Base-by-base conservation (phyloP, 2,329 filamentous ascomycete genomes). In the Elsinoe batatas region DNA sequence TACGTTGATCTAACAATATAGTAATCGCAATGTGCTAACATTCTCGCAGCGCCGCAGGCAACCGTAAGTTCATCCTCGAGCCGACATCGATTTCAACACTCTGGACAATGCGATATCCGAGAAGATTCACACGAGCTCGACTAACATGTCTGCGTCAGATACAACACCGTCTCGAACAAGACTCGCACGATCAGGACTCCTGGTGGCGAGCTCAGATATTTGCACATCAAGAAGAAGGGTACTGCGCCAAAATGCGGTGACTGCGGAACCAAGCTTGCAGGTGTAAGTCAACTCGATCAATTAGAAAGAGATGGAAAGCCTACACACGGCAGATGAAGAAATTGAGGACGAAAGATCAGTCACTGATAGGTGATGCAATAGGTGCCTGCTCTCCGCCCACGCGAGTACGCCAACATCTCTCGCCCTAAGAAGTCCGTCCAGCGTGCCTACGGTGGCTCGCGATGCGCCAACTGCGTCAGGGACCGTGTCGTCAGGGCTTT, bases 141-240 rank as follows among this genome's bases (percentile, higher is more conserved):
- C 58, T 62, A 43, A 64, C 56, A 54, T 49, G 18, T 50, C 49
- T 49, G 40, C 49, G 55, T 30, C 71, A 93, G 88, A 74, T 98
- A 97, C 88, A 97, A 97, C 85, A 97, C 91, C 75, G 81, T 81
- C 74, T 95, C 88, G 76, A 96, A 98, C 87, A 89, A 90, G 78
- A 91, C 93, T 75, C 87, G 93, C 74, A 82, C 94, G 71, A 76
- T 95, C 77, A 93, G 93, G 84, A 98, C 93, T 66, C 93, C 94
- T 67, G 94, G 93, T 76, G 93, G 93, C 75, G 83, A 91, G 75
- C 85, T 95, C 71, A 85, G 93, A 75, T 85, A 95, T 74, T 87
- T 97, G 69, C 91, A 98, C 86, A 91, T 96, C 82, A 97, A 97
- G 88, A 98, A 98, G 89, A 88, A 85, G 76, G 93, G 91, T 69